Conservation (phyloP, 345 rosid genomes). For the Cardamine resedifolia region DNA sequence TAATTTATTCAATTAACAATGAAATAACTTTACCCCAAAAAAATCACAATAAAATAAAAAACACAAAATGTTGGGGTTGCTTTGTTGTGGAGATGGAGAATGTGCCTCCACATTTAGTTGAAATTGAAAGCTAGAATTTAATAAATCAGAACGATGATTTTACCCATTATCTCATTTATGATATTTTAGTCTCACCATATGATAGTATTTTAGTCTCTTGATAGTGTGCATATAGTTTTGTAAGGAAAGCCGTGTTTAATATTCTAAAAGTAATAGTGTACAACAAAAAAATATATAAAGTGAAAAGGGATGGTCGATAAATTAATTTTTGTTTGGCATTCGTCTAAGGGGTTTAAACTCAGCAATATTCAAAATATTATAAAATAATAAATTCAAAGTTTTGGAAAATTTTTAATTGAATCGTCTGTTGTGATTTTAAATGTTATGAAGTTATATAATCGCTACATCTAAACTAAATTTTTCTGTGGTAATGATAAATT, state of each 20-base stretch:
- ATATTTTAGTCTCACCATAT: not conserved
- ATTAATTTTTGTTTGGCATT: not conserved
- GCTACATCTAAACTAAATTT: not conserved
- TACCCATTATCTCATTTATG: not conserved
- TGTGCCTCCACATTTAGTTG: constrained; percentile 25
- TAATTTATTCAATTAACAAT: not conserved
- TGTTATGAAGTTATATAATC: not conserved
- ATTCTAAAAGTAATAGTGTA: not conserved
- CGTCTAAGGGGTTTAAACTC: not conserved
- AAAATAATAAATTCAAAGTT: not conserved
- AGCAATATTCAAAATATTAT: no score
- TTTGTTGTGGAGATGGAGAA: constrained; percentile 41
- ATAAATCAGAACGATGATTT: not conserved
- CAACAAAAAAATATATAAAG: not conserved
- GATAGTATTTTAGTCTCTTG: constrained; percentile 1
- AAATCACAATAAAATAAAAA: not conserved
- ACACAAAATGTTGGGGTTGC: constrained; percentile 26
- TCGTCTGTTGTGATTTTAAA: not conserved
- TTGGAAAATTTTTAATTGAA: not conserved
- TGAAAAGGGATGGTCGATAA: not conserved
- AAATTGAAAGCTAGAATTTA: not conserved
- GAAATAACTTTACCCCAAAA: not conserved
- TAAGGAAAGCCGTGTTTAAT: not conserved
- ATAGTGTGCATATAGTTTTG: not conserved
- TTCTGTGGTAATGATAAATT: not conserved